Evolutionary conservation across 176 grass and related monocot species (phyloP), one percentile per base, ranked within the genome.

Genomic region (Luzula sylvatica): DNA sequence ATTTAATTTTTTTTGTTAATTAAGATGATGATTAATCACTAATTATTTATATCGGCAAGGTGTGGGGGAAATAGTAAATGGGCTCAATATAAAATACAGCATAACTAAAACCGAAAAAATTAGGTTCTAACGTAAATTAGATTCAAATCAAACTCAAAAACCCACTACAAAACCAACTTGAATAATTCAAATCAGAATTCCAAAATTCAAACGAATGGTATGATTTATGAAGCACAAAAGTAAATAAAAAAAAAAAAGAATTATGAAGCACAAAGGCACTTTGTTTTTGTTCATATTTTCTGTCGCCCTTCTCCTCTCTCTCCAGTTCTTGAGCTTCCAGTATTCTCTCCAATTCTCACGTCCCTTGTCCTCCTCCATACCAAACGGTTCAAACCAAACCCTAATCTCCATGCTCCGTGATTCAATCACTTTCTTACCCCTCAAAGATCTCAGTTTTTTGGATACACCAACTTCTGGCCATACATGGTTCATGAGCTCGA

Each of bases 401-500:
- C 8, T 51, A 0, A 23, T 52, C 2, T 20, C 54, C 18, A 67
- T 70, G 11, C 85, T 89, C 38, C 55, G 57, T 0, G 67, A 70
- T 4, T 58, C 72, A 5, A 32, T 56, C 35, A 74, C 76, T 14
- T 84, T 90, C 72, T 69, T 74, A 58, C 80, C 76, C 8, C 68
- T 92, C 8, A 92, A 68, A 41, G 80, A 92, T 53, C 39, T 69
- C 3, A 40, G 58, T 5, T 53, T 56, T 16, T 16, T 30, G 11
- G 13, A 39, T 7, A 8, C 23, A 5, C 43, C 52, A 0, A 23
- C 30, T 62, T 1, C 27, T 1, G 64, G 50, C 0, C 13, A 66
- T 6, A 74, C 70, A 3, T 84, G 80, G 80, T 90, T 81, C 69
- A 81, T 90, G 65, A 84, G 76, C 68, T 61, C 68, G 0, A 16